Evolutionary conservation across 257 asterid genomes (phyloP).

Genomic region (Handroanthus guayacan): DNA sequence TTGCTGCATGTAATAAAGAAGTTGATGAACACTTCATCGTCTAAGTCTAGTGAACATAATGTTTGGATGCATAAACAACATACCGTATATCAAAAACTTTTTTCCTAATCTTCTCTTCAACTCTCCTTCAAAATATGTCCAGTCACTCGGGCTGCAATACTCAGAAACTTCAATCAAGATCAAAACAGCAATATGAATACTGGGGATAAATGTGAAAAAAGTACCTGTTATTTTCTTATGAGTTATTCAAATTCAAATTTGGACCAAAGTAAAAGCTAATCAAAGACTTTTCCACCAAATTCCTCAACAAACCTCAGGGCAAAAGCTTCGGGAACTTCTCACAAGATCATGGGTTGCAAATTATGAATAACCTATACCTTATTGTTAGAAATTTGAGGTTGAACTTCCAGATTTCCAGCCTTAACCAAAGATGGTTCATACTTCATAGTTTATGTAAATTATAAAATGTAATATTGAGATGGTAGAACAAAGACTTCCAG

Average conservation of each 20-base stretch:
- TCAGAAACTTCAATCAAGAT: constrained; percentile 39
- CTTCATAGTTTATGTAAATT: neutral
- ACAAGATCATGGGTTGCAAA: constrained; percentile 3
- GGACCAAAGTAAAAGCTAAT: neutral
- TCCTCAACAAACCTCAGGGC: too few species aligned
- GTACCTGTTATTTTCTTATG: neutral
- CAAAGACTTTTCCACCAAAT: too few species aligned
- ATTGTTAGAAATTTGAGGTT: neutral
- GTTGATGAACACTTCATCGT: constrained; percentile 34
- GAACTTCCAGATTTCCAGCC: neutral
- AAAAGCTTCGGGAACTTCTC: neutral
- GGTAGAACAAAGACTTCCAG: neutral
- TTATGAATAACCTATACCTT: neutral
- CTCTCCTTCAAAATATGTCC: constrained; percentile 86
- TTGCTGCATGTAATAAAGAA: constrained; percentile 66
- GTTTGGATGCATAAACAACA: constrained; percentile 15
- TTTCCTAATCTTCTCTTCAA: constrained; percentile 79
- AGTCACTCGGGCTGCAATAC: constrained; percentile 86
- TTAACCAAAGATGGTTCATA: neutral
- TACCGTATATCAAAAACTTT: constrained; percentile 79
- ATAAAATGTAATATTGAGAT: neutral
- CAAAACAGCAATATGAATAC: constrained; percentile 11
- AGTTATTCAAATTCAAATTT: neutral
- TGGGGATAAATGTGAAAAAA: neutral
- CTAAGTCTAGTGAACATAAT: constrained; percentile 26